Conservation (phyloP, 768 basidiomycete species). For the Pisolithus orientalis region DNA sequence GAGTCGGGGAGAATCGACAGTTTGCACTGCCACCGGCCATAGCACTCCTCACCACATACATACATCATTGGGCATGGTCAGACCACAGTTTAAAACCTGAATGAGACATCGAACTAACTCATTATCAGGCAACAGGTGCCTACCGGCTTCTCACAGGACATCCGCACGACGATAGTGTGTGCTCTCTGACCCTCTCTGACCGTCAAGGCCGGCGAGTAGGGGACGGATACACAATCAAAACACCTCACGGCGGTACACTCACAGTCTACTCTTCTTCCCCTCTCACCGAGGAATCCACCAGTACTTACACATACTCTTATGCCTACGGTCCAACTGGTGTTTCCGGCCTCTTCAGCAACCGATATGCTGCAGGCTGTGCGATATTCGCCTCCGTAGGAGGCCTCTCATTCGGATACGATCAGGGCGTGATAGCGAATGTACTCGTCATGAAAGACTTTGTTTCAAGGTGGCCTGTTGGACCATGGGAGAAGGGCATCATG, state of each 20-base stretch:
- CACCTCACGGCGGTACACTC: slow-evolving; percentile 23
- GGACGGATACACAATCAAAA: slow-evolving; percentile 8
- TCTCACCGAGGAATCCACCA: background rate
- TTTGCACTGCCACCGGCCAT: too few relatives aligned
- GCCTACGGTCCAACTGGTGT: slow-evolving; percentile 70
- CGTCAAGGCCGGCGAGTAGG: slow-evolving; percentile 16
- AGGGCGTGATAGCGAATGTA: slow-evolving; percentile 83
- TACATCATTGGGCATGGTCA: too few relatives aligned
- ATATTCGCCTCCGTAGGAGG: slow-evolving; percentile 75
- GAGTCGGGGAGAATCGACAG: too few relatives aligned
- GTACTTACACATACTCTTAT: slow-evolving; percentile 47
- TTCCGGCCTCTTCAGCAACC: slow-evolving; percentile 56
- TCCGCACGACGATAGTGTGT: too few relatives aligned
- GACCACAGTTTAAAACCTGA: too few relatives aligned
- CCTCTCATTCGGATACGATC: slow-evolving; percentile 76
- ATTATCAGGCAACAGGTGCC: too few relatives aligned
- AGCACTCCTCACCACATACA: too few relatives aligned
- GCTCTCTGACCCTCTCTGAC: background rate
- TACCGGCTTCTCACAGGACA: too few relatives aligned
- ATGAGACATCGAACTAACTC: too few relatives aligned
- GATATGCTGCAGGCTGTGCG: slow-evolving; percentile 60
- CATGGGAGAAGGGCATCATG: slow-evolving; percentile 71
- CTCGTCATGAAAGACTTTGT: slow-evolving; percentile 77
- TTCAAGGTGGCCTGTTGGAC: slow-evolving; percentile 59
- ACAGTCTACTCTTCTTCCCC: slow-evolving; percentile 7